Base-by-base conservation (phyloP, 352 stramenopile genomes). In the Saprolegnia diclina region DNA sequence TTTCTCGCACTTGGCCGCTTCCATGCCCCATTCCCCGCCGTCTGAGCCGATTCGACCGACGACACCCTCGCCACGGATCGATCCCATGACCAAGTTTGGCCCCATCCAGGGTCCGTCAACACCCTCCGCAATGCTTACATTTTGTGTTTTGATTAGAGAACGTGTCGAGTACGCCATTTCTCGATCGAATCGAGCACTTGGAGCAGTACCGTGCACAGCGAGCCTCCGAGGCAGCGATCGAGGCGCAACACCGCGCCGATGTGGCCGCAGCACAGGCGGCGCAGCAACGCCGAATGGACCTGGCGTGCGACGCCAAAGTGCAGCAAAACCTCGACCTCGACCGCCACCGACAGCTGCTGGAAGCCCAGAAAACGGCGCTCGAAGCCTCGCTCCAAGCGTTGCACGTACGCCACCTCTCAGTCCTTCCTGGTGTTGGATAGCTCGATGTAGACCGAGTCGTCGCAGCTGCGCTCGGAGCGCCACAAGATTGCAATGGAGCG, bases 11-110 rank as follows among this genome's bases (percentile, higher is more conserved):
- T 22, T 29, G 29, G 13, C 48, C 7, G 22, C 63, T 11, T 24
- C 63, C 32, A 22, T 46, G 40, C 13, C 40, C 11, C 5, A 9
- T 3, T 11, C 40, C 11, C 48, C 16, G 24, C 48, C 16, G 26
- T 44, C 26, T 1, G 57, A n/a, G 22, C 38, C n/a, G 57, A 35
- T 35, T 5, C 22, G 14, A 21, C 22, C 32, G 22, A 48, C 22
- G n/a, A 40, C 57, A 22, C n/a, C 16, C 29, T 32, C 62, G 37
- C 5, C 61, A 4, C 11, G 40, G 4, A 50, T 67, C 5, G 21
- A 67, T 37, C 61, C 61, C 10, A 29, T 67, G 5, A 56, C 61
- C 24, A 67, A 56, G 48, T 67, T 67, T 67, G 61, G 61, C 29
- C 61, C 61, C 24, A 16, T 37, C 11, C 38, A n/a, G 48, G 21